Conservation (phyloP, 495 filamentous ascomycete genomes). For the Cercophora scortea region DNA sequence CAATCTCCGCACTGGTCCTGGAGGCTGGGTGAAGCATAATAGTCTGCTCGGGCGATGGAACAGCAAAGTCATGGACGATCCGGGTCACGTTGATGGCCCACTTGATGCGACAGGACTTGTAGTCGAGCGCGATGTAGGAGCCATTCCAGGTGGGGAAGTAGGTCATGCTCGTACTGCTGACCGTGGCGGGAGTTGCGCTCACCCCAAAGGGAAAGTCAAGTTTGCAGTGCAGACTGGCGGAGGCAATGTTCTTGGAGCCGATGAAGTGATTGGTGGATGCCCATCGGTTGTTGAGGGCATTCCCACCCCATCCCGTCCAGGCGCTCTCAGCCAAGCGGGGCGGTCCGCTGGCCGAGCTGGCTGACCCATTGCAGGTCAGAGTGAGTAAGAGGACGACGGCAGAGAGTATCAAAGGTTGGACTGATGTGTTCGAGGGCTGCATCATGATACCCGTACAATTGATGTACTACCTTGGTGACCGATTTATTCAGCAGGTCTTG, state of each 20-base stretch:
- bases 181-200: conserved; percentile 23
- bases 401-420: no score
- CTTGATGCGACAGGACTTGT: conserved; percentile 16
- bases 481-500: no score
- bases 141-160: conserved; percentile 34
- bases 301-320: conserved; percentile 19
- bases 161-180: conserved; percentile 11
- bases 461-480: no score
- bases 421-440: no score
- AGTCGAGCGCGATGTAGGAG: conserved; percentile 25
- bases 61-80: conserved; percentile 16
- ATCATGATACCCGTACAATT: no score
- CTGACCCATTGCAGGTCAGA: no score
- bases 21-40: conserved; percentile 4
- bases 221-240: conserved; percentile 5
- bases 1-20: conserved; percentile 23
- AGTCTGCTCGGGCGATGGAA: conserved; percentile 1
- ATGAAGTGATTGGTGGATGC: conserved; percentile 5
- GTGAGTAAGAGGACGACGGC: no score
- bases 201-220: conserved; percentile 15
- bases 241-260: conserved; percentile 11
- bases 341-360: no score
- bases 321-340: background rate
- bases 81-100: conserved; percentile 26
- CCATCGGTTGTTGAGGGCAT: conserved; percentile 21